These are phyloP conservation scores for Lachancea thermotolerans DNA, from an alignment of 805 yeast genomes.

Conservation along the genomic window DNA sequence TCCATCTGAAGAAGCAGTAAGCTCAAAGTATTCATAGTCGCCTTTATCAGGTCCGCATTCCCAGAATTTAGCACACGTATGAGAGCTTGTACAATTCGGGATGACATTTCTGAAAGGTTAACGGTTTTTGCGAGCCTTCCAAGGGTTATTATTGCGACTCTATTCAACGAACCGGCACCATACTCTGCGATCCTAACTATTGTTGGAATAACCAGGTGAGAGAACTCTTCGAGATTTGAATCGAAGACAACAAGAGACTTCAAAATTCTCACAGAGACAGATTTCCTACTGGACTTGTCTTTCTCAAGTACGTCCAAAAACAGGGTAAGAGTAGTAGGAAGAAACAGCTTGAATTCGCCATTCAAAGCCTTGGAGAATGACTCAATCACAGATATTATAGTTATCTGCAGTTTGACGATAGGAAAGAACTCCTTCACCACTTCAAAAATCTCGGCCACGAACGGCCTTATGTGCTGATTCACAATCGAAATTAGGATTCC, in stretches of 20 bases:
- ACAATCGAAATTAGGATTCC: slow-evolving; percentile 75
- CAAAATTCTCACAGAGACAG: slow-evolving; percentile 65
- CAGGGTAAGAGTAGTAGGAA: slow-evolving; percentile 71
- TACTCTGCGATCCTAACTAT: slow-evolving; percentile 75
- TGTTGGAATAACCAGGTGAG: slow-evolving; percentile 81
- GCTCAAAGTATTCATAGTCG: slow-evolving; percentile 74
- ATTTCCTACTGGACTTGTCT: slow-evolving; percentile 54
- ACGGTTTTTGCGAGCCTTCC: slow-evolving; percentile 74
- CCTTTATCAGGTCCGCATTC: slow-evolving; percentile 53
- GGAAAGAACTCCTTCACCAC: slow-evolving; percentile 70
- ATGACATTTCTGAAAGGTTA: slow-evolving; percentile 76
- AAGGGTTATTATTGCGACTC: slow-evolving; percentile 72
- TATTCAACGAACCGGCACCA: slow-evolving; percentile 51
- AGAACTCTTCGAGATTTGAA: slow-evolving; percentile 77
- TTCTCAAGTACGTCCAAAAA: slow-evolving; percentile 70
- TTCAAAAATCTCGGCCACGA: slow-evolving; percentile 64
- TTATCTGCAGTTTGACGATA: slow-evolving; percentile 58
- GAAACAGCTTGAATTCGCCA: slow-evolving; percentile 82
- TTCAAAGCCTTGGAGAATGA: slow-evolving; percentile 79
- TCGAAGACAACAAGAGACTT: slow-evolving; percentile 84
- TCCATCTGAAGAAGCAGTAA: slow-evolving; percentile 76
- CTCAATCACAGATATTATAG: slow-evolving; percentile 74
- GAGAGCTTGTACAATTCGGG: slow-evolving; percentile 82
- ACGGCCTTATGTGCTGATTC: slow-evolving; percentile 84
- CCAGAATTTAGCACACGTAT: slow-evolving; percentile 52